Percentiles rank a stretch among this genome's conserved stretches.
These are phyloP conservation scores for Fusarium citri DNA, from an alignment of 2,329 filamentous ascomycete genomes.

Conservation along the genomic window DNA sequence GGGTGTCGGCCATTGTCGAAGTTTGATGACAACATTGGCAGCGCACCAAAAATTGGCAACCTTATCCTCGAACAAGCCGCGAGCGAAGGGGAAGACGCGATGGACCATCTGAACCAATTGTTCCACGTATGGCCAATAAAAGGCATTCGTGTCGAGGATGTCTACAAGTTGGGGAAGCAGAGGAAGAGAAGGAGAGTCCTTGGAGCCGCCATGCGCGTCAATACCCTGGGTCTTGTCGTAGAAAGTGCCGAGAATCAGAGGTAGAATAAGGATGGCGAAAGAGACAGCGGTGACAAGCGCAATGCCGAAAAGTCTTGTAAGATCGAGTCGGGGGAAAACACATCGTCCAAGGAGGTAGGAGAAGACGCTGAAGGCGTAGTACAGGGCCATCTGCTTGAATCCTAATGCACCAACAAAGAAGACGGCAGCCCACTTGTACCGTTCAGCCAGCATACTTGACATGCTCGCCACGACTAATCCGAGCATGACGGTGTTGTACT, in stretches of 20 bases:
- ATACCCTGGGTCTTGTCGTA: conserved; percentile 76
- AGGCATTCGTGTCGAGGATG: conserved; percentile 71
- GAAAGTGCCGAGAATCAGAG: conserved; percentile 77
- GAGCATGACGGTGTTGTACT: conserved; percentile 99
- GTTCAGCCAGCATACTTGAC: conserved; percentile 87
- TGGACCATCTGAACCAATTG: conserved; percentile 87
- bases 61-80: conserved; percentile 98
- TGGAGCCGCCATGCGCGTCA: conserved; percentile 65
- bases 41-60: conserved; percentile 99
- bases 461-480: conserved; percentile 88
- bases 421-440: conserved; percentile 87
- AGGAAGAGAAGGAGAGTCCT: conserved; percentile 70
- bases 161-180: conserved; percentile 68
- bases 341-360: conserved; percentile 90
- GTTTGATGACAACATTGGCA: conserved; percentile 88
- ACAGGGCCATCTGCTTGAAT: conserved; percentile 99
- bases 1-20: conserved; percentile 76
- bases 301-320: conserved; percentile 78
- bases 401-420: conserved; percentile 95
- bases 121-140: conserved; percentile 79
- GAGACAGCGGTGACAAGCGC: conserved; percentile 77
- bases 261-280: conserved; percentile 80
- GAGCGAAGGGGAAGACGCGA: conserved; percentile 93
- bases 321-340: conserved; percentile 77
- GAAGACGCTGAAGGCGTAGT: conserved; percentile 94